Percentiles rank a stretch among this genome's conserved stretches.
Evolutionary conservation across 1,139 yeast species (phyloP).

Genomic region (Sugiyamaella japonica): DNA sequence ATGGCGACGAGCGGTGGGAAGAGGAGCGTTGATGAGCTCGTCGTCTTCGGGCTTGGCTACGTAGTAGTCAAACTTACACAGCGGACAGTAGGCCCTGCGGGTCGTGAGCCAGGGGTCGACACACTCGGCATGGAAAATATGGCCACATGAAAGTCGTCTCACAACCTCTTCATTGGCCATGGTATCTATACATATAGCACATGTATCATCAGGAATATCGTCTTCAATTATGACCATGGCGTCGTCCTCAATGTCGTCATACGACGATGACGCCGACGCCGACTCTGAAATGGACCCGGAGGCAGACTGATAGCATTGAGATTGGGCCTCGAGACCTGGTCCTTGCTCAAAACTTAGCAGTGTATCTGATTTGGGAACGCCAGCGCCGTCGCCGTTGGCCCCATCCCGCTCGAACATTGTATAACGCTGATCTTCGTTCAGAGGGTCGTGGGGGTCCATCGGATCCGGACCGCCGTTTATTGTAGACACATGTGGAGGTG

Average conservation of each 20-base stretch:
- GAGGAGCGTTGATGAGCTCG: conserved; percentile 9
- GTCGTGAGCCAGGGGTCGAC: conserved; percentile 80
- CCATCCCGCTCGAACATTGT: no score
- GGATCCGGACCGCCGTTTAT: no score
- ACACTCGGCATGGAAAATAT: conserved; percentile 78
- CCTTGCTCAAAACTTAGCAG: conserved; percentile 21
- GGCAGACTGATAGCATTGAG: background rate
- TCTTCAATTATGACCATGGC: conserved; percentile 20
- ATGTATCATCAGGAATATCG: conserved; percentile 51
- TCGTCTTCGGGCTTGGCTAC: conserved; percentile 33
- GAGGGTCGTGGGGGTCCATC: conserved; percentile 17
- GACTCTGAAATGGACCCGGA: conserved; percentile 3
- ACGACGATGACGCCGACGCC: conserved; percentile 15
- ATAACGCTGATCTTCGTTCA: background rate
- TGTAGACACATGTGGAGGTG: background rate
- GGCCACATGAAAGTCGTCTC: conserved; percentile 78
- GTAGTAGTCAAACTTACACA: conserved; percentile 58
- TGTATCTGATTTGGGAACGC: conserved; percentile 3
- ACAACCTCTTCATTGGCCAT: conserved; percentile 64
- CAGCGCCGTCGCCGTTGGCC: no score
- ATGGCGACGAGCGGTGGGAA: conserved; percentile 3
- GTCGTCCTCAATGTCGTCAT: conserved; percentile 27
- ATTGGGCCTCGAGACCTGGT: conserved; percentile 25
- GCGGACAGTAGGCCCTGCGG: conserved; percentile 80
- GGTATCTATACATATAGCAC: conserved; percentile 76